A percentile compares a stretch with the other conserved stretches of the same genome.
Evolutionary conservation across 106 monocot species (phyloP).

Genomic region (Cymbidium sinense): DNA sequence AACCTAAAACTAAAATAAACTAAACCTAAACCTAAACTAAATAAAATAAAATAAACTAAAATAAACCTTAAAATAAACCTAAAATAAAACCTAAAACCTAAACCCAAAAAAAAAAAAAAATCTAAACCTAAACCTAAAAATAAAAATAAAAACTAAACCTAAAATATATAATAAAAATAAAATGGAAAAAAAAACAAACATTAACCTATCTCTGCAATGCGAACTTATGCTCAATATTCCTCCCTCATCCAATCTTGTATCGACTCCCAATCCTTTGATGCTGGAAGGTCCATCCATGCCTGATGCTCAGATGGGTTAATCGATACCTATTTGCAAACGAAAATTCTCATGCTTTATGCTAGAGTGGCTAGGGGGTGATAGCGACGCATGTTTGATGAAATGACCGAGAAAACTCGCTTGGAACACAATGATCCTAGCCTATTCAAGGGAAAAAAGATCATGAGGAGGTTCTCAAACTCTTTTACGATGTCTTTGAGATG

Average conservation of each 20-base stretch:
- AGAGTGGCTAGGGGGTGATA: slow-evolving; percentile 6
- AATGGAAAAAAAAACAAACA: no score
- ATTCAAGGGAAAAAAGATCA: slow-evolving; percentile 6
- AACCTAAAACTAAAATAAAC: no score
- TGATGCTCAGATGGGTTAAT: slow-evolving; percentile 16
- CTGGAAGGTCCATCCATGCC: slow-evolving; percentile 15
- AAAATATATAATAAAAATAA: no score
- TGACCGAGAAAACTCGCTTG: slow-evolving; percentile 18
- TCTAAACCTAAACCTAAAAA: no score
- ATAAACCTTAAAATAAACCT: no score
- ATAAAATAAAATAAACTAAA: no score
- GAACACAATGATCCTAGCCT: slow-evolving; percentile 7
- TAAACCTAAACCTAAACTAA: no score
- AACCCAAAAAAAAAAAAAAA: no score
- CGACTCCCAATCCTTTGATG: slow-evolving; percentile 19
- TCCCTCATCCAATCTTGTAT: slow-evolving; percentile 30
- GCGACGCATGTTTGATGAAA: slow-evolving; percentile 22
- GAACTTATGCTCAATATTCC: slow-evolving; percentile 4
- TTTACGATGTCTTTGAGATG: slow-evolving; percentile 7
- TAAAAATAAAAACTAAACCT: no score
- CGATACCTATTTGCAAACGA: slow-evolving; percentile 20
- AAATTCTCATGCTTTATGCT: slow-evolving; percentile 26
- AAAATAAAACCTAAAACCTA: no score
- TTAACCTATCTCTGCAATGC: no score
- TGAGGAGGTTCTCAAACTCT: slow-evolving; percentile 10